These are phyloP conservation scores for Paramecium bursaria DNA, from an alignment of 73 alveolate species.

Conservation along the genomic window DNA sequence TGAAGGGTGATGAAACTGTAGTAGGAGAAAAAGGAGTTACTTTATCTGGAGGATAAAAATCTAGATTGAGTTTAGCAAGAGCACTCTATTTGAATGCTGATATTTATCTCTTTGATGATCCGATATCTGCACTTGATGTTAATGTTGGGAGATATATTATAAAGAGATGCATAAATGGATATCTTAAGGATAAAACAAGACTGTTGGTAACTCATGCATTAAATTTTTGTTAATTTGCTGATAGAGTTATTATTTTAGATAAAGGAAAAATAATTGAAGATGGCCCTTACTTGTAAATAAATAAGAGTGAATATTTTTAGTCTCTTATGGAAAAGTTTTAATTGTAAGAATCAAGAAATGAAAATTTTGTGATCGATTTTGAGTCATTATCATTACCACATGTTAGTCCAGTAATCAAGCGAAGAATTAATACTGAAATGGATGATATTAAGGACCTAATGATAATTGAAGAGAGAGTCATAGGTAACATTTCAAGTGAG, in stretches of 20 bases:
- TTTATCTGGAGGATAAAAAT: constrained; percentile 96
- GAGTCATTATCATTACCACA: no score
- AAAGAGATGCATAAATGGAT: constrained; percentile 75
- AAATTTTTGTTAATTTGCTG: constrained; percentile 80
- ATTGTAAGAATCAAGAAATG: neutral
- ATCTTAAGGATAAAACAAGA: constrained; percentile 86
- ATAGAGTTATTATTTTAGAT: constrained; percentile 81
- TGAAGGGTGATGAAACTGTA: constrained; percentile 94
- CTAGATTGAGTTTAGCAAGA: constrained; percentile 95
- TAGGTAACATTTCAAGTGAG: constrained; percentile 2
- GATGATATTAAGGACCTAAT: constrained; percentile 18
- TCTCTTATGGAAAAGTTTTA: neutral
- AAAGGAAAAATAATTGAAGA: constrained; percentile 75
- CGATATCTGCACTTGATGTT: constrained; percentile 91
- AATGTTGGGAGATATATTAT: constrained; percentile 86
- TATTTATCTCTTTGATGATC: constrained; percentile 91
- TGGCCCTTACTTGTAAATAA: constrained; percentile 77
- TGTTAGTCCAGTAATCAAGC: neutral
- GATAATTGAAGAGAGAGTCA: constrained; percentile 19
- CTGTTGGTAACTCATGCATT: constrained; percentile 93
- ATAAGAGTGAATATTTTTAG: neutral
- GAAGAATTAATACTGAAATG: neutral
- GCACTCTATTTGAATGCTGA: constrained; percentile 93
- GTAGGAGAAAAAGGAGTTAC: constrained; percentile 98
- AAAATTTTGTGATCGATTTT: neutral